Evolutionary conservation across 2,329 filamentous ascomycete genomes (phyloP), one percentile per base, ranked within the genome.

Genomic region (Mycosphaerelloides madeirae): DNA sequence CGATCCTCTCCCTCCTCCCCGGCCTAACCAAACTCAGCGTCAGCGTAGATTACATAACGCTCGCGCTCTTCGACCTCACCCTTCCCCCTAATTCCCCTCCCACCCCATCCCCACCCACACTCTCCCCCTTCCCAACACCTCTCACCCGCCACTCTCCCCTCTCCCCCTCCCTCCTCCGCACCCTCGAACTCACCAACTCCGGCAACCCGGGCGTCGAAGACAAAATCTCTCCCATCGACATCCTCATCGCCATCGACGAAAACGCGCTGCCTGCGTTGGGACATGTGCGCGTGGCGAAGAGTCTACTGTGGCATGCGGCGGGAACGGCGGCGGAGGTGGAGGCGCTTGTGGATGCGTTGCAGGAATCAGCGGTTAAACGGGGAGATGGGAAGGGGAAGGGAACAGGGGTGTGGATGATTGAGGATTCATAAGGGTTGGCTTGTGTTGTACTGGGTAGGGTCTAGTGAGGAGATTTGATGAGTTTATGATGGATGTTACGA

Each of bases 21-120:
- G 52, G 63, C 4, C 55, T 75, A 2, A 56, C 56, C 2, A 48
- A 51, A 16, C 65, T 76, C 1, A 68, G 65, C 49, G 60, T 75
- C 34, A 66, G 69, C 16, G 61, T 72, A 8, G 72, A 74, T 48
- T 75, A 73, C 57, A 68, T 75, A 40, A 68, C 62, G n/a, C 59
- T 59, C 3, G 53, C 60, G 7, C 49, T 68, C 32, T 71, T 74
- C 51, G 68, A 65, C 31, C 50, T 54, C 12, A 39, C 29, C 18
- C 29, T 20, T 29, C 14, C 19, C 18, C 20, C 9, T 5, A 15
- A 35, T 6, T 8, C 8, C 16, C 15, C 38, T 16, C 14, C 25
- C 11, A 18, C 29, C 25, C 22, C 9, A 5, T 25, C 22, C 22
- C 22, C 22, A 25, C 22, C 22, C 22, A 13, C 16, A 38, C 25